Evolutionary conservation across 257 asterid species (phyloP).

Genomic region (Scutellaria galericulata): DNA sequence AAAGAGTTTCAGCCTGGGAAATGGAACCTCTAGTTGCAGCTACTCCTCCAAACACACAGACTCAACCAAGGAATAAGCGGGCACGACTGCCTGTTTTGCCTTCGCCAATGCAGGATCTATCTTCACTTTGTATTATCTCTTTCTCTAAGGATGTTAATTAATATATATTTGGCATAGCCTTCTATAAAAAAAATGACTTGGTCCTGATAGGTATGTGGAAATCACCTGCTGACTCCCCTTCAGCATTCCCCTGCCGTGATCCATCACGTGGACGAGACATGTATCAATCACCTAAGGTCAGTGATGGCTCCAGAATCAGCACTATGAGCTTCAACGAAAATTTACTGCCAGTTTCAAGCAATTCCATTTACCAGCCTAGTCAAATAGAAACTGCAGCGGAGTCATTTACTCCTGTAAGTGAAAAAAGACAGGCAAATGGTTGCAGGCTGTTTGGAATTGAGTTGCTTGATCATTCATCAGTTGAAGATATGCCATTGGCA

Average conservation of each 20-base stretch:
- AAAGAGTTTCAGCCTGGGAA: constrained; percentile 93
- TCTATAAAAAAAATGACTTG: constrained; percentile 11
- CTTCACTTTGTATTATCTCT: constrained; percentile 59
- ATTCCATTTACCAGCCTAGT: constrained; percentile 37
- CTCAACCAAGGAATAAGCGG: constrained; percentile 88
- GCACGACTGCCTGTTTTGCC: constrained; percentile 68
- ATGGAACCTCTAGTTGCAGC: constrained; percentile 80
- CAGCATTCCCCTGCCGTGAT: constrained; percentile 55
- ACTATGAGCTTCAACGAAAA: constrained; percentile 46
- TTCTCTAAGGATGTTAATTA: constrained; percentile 27
- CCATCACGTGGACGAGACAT: constrained; percentile 55
- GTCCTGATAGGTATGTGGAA: constrained; percentile 68
- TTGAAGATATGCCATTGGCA: constrained; percentile 53
- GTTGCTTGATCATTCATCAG: constrained; percentile 60
- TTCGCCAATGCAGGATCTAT: constrained; percentile 65
- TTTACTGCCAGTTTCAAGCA: constrained; percentile 32
- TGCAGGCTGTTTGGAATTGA: constrained; percentile 86
- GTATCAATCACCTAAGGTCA: constrained; percentile 61
- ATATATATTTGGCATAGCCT: constrained; percentile 6
- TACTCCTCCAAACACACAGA: constrained; percentile 70
- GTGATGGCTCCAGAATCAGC: constrained; percentile 52
- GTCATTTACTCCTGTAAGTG: constrained; percentile 55
- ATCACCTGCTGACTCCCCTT: constrained; percentile 61
- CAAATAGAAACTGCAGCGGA: constrained; percentile 42
- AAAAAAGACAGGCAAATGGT: constrained; percentile 73